Evolutionary conservation across 345 rosid species (phyloP), one percentile per base, ranked within the genome.

Genomic region (Dovyalis caffra): DNA sequence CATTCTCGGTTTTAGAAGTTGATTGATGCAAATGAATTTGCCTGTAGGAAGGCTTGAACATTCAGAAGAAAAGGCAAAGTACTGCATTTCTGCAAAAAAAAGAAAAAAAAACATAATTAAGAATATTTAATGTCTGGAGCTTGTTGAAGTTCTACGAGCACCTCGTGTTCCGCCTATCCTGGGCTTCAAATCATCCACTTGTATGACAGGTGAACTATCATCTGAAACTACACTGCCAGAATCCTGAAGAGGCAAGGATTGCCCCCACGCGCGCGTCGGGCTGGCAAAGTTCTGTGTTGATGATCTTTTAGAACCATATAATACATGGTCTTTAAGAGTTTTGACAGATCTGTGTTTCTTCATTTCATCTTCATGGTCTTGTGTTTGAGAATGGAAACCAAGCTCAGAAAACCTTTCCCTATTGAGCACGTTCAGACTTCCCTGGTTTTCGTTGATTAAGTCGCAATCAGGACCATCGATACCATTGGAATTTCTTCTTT

Each of bases 251-350:
- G 77, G 69, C 78, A 78, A 76, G 58, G 80, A 73, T 43, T 82
- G 67, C 43, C 66, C 77, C 86, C 85, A 67, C 31, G 64, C 71
- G 58, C 60, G 66, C 5, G 79, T 82, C 35, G 90, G 87, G 79
- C 88, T 85, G 2, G 79, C 77, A 69, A 83, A 75, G 76, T 67
- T 72, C 43, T 63, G 83, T 1, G 45, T 31, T 1, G 76, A 70
- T 21, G 76, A 72, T 33, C 79, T 74, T 63, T 68, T 80, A 26
- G 78, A 77, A 65, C 80, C 84, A 0, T 87, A 86, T 62, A 91
- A 63, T 62, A 87, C 82, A 74, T 79, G 88, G 29, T 94, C 96
- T 84, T 90, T 82, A n/a, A 88, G 83, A 74, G 73, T 81, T 81
- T 83, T 84, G 32, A 81, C 76, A 6, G 90, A 82, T 67, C 69